Conservation (phyloP, 2,329 filamentous ascomycete species). For the Penicillium sp. region DNA sequence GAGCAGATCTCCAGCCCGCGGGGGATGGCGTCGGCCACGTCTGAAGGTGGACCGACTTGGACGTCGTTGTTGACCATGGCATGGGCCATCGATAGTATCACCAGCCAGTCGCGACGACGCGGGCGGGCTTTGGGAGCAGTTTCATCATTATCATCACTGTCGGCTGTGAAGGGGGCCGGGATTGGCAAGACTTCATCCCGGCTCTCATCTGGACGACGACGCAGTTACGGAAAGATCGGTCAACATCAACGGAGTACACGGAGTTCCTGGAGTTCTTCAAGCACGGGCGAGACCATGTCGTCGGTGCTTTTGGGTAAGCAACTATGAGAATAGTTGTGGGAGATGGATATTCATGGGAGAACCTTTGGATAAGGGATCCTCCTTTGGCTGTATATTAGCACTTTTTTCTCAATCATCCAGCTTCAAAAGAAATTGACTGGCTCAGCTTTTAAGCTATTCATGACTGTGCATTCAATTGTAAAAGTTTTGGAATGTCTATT, state of each 20-base stretch:
- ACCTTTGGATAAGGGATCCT: neutral
- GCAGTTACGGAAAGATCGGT: slow-evolving; percentile 33
- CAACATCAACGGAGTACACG: slow-evolving; percentile 33
- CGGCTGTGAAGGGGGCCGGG: neutral
- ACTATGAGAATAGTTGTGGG: slow-evolving; percentile 16
- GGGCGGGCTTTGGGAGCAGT: slow-evolving; percentile 23
- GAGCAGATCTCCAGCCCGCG: slow-evolving; percentile 38
- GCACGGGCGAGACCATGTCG: slow-evolving; percentile 28
- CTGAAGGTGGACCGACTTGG: slow-evolving; percentile 40
- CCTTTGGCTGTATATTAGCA: slow-evolving; percentile 27
- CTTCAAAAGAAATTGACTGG: slow-evolving; percentile 15
- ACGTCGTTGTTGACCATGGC: slow-evolving; percentile 50
- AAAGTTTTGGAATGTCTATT: neutral
- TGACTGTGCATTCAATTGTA: neutral
- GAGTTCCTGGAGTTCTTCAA: slow-evolving; percentile 44
- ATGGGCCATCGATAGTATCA: slow-evolving; percentile 49
- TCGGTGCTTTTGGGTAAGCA: slow-evolving; percentile 36
- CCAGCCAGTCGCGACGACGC: slow-evolving; percentile 38
- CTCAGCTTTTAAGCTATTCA: slow-evolving; percentile 6
- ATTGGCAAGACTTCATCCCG: slow-evolving; percentile 3
- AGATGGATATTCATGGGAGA: neutral
- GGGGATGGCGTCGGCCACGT: slow-evolving; percentile 34
- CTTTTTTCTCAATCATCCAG: slow-evolving; percentile 6
- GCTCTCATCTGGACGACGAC: slow-evolving; percentile 34
- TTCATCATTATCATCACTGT: slow-evolving; percentile 1